Base-by-base conservation (phyloP, 768 basidiomycete genomes). In the Pulveroboletus ravenelii region DNA sequence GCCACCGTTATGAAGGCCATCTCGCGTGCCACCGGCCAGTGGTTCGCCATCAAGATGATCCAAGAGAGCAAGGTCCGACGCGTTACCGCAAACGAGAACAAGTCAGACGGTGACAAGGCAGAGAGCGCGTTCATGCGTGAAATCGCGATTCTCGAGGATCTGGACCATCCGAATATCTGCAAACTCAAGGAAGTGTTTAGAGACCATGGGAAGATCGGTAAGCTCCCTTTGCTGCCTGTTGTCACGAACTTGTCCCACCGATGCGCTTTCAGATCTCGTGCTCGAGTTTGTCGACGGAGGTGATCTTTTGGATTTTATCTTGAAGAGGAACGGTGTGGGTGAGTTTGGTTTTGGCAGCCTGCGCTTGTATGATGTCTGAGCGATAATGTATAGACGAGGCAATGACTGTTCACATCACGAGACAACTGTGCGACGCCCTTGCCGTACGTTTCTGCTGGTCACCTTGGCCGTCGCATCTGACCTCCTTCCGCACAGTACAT, bases 11-110 rank as follows among this genome's bases (percentile, higher is more conserved):
- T 85, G 72, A 89, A 87, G 64, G 93, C 89, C 1, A 73, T 93
- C 40, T 78, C 82, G 57, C 80, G 83, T 10, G 66, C 69, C 18
- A 86, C 85, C 10, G 91, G 91, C 10, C 70, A 78, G 50, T 82
- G 82, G 76, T 85, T 79, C 54, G 95, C 95, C 0, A 82, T 94
- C 67, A 98, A 98, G 74, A 85, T 92, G 73, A 91, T 94, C 52
- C 76, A 82, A 38, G 74, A 64, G 12, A 71, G 52, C 56, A 72
- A 75, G 73, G 72, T 76, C 50, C 73, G 70, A 50, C 73, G 72
- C 32, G 66, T 68, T 13, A 55, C 65, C 23, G 62, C 64, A 6
- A 63, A 63, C 41, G 66, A 67, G 6, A 61, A 63, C 41, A 64
- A 58, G 32, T 66, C 69, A 6, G 62, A 59, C 8, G 61, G 45